Base-by-base conservation (phyloP, 192 early-diverging fungal genomes). In the Coemansia sp. region DNA sequence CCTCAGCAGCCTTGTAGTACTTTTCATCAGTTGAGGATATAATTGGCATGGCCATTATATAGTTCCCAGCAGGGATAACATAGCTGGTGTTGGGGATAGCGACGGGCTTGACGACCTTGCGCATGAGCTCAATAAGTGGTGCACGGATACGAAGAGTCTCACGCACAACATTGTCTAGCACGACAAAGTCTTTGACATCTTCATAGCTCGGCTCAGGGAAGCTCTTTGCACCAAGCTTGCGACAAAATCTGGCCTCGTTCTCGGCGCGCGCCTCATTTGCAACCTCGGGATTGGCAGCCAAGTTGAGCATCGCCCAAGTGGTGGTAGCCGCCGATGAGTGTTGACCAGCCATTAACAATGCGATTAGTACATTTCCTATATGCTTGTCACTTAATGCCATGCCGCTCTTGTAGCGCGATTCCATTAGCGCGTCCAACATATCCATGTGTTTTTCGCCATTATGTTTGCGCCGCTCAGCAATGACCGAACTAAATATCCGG, bases 281-380 rank as follows among this genome's bases (percentile, higher is more conserved):
- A 36, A 95, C 64, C 1, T 92, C 83, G 21, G 94, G 92, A 60
- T 88, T 84, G n/a, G 85, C 77, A 31, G 97, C 95, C 62, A 99
- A 78, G 82, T 94, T 89, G 62, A 96, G 87, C 21, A 97, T 70
- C 7, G 95, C 88, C 97, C 97, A 99, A 37, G 93, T 90, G 9
- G 89, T 86, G n/a, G 97, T 97, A 45, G 97, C 95, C 15, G 95
- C 92, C 19, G 86, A 89, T 6, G 97, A 98, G 84, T 99, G 97
- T 76, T 98, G 95, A 21, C 97, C 97, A 37, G 92, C 97, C 90
- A 99, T 94, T 51, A 99, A 85, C 50, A 94, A 75, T 25, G 97
- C 97, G 86, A 99, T 99, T 91, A 97, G 92, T 87, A 99, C 90
- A 87, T 95, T 92, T 25, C 94, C 92, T 63, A 94, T 84, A 60